Evolutionary conservation across 108 stramenopile genomes (phyloP).

Genomic region (Parmales sp.): DNA sequence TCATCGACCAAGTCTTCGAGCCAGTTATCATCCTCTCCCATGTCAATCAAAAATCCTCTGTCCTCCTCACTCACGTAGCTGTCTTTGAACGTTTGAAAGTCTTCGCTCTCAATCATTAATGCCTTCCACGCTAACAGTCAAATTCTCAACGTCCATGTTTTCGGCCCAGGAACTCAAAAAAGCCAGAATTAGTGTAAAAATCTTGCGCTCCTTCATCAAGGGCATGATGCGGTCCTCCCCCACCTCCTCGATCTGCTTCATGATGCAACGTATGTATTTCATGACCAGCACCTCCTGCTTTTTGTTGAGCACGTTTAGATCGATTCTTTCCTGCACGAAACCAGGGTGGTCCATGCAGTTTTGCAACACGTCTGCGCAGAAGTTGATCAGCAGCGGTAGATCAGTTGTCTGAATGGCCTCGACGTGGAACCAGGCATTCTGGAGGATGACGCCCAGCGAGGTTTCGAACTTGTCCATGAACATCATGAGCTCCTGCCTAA

Average conservation of each 20-base stretch:
- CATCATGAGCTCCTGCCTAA: background rate
- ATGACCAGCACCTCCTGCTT: conserved; percentile 1
- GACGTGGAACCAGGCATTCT: conserved; percentile 26
- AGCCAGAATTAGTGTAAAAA: background rate
- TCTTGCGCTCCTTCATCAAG: background rate
- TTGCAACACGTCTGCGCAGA: background rate
- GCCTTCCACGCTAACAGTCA: background rate
- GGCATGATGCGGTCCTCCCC: conserved; percentile 3
- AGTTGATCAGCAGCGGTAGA: conserved; percentile 12
- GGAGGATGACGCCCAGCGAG: conserved; percentile 15
- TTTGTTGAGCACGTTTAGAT: background rate
- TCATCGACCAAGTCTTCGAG: background rate
- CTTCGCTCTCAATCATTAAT: conserved; percentile 8
- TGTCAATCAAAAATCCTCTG: background rate
- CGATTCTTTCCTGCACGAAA: background rate
- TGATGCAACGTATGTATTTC: background rate
- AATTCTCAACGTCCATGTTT: background rate
- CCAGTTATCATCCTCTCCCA: conserved; percentile 5
- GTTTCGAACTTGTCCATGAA: conserved; percentile 25
- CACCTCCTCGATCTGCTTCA: background rate
- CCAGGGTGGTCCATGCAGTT: background rate
- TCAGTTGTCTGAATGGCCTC: conserved; percentile 33
- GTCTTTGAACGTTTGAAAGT: conserved; percentile 12
- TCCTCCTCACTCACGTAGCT: background rate
- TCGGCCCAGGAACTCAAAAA: background rate